phyloP scores from a whole-genome alignment of 83 land plant genomes.

The Picea mariana region DNA sequence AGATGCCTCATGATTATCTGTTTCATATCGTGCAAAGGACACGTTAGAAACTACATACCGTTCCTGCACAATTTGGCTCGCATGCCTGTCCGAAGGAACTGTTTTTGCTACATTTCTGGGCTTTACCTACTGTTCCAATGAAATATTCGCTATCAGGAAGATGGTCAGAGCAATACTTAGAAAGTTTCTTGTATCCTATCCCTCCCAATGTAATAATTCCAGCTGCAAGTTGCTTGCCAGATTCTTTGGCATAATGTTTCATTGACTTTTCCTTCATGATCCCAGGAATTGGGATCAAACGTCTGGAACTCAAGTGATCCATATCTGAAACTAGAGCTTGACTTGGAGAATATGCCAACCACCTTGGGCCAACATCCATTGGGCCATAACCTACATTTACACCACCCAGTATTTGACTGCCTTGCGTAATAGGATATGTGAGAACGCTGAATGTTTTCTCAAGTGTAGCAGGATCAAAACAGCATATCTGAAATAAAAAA shows the following conservation, averaged over 20 bases:
- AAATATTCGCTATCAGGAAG: conserved; percentile 60
- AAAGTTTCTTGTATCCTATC: conserved; percentile 76
- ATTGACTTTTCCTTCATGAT: conserved; percentile 60
- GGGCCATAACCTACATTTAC: conserved; percentile 78
- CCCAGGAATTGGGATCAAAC: conserved; percentile 32
- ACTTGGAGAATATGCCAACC: conserved; percentile 94
- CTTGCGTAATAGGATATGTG: conserved; percentile 67
- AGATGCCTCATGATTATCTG: too few species aligned
- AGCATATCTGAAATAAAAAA: conserved; percentile 33
- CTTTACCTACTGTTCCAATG: conserved; percentile 34
- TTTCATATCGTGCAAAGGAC: too few species aligned
- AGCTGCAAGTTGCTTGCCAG: conserved; percentile 90
- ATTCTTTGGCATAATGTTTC: conserved; percentile 92
- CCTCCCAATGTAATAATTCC: conserved; percentile 88
- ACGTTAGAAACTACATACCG: conserved; percentile 40
- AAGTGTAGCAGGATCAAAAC: conserved; percentile 78
- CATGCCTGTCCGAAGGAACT: conserved; percentile 41
- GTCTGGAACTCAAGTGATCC: conserved; percentile 81
- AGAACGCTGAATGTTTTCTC: conserved; percentile 82
- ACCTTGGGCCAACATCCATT: conserved; percentile 86
- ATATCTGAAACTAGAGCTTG: conserved; percentile 54
- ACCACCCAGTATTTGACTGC: conserved; percentile 33
- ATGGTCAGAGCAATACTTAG: conserved; percentile 80
- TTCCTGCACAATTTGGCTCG: conserved; percentile 80
- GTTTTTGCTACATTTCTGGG: conserved; percentile 31